Evolutionary conservation across 441 rosid species (phyloP).

Genomic region (Aquilaria agallochum): DNA sequence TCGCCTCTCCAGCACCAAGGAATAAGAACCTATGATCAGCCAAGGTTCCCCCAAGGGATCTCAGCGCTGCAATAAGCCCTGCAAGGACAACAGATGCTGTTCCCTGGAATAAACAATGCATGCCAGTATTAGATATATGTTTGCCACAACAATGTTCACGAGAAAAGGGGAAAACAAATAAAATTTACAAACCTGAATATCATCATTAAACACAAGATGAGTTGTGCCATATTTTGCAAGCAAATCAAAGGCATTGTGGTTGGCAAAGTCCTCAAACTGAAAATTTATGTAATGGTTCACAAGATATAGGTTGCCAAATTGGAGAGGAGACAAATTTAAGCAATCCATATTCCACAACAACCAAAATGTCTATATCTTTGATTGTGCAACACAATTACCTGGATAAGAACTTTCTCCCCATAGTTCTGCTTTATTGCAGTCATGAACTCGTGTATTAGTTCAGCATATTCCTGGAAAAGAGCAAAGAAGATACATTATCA

Average conservation of each 20-base stretch:
- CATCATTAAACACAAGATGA: conserved; percentile 90
- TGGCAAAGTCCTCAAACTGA: conserved; percentile 93
- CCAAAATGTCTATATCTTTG: no score
- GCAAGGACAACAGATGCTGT: conserved; percentile 86
- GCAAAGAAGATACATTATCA: neutral
- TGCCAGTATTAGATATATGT: conserved; percentile 7
- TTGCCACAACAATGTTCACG: neutral
- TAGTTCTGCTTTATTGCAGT: conserved; percentile 76
- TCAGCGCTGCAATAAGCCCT: conserved; percentile 64
- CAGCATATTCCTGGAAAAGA: conserved; percentile 58
- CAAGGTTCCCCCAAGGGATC: conserved; percentile 60
- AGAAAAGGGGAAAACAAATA: neutral
- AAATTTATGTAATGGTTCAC: conserved; percentile 11
- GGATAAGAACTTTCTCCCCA: conserved; percentile 77
- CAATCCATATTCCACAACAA: neutral
- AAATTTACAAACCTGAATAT: conserved; percentile 55
- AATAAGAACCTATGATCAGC: conserved; percentile 74
- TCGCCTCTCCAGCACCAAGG: conserved; percentile 89
- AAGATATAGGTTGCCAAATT: neutral
- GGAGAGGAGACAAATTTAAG: neutral
- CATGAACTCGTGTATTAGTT: conserved; percentile 79
- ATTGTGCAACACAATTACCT: conserved; percentile 30
- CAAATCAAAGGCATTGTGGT: conserved; percentile 79
- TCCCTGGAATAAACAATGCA: conserved; percentile 42
- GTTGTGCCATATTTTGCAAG: conserved; percentile 61